Conservation (phyloP, 352 stramenopile species). For the Pythium rishiriense region DNA sequence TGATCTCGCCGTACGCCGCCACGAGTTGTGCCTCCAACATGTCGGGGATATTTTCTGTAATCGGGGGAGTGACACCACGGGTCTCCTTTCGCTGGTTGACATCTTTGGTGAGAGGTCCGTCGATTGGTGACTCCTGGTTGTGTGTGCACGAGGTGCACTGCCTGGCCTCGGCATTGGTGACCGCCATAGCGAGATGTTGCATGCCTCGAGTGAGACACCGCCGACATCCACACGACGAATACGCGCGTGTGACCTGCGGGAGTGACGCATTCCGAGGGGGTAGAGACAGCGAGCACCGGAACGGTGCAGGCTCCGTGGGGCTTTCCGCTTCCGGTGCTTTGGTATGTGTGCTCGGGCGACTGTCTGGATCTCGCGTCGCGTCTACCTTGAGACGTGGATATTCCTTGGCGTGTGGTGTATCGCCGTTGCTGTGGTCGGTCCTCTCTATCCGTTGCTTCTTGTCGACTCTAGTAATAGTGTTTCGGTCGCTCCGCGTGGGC, state of each 20-base stretch:
- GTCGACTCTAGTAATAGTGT: too few species aligned
- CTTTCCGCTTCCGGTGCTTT: background rate
- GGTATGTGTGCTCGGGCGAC: background rate
- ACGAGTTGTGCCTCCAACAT: background rate
- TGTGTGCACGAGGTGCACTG: background rate
- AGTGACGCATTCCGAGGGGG: background rate
- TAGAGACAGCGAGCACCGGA: background rate
- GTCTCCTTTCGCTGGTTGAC: too few species aligned
- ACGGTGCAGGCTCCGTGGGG: background rate
- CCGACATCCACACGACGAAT: background rate
- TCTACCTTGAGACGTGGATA: too few species aligned
- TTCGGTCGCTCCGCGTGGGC: too few species aligned
- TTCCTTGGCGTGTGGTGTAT: too few species aligned
- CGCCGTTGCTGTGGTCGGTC: too few species aligned
- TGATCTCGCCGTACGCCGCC: slow-evolving; percentile 14
- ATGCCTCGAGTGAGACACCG: background rate
- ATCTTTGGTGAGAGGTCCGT: too few species aligned
- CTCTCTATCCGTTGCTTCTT: too few species aligned
- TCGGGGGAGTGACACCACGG: too few species aligned
- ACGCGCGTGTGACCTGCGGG: background rate
- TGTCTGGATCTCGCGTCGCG: too few species aligned
- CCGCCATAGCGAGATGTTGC: background rate
- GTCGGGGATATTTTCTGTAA: too few species aligned
- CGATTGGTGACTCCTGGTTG: background rate
- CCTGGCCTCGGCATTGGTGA: background rate